phyloP scores from a whole-genome alignment of 73 alveolate genomes.

The Paramecium biaurelia region DNA sequence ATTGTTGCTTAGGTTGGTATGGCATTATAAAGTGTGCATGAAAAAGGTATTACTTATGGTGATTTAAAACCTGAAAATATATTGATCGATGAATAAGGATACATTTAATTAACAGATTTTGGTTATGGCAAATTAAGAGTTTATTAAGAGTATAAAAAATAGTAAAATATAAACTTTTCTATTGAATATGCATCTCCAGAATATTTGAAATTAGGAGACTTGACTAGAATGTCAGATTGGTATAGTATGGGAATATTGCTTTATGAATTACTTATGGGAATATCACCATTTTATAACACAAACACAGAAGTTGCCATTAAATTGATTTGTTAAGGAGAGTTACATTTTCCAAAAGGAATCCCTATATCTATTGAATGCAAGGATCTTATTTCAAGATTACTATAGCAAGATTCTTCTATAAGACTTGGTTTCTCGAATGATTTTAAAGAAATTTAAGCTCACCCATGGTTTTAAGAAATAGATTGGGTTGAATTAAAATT shows the following conservation, averaged over 20 bases:
- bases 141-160: background rate
- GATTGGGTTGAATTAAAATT: slow-evolving; percentile 13
- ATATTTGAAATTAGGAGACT: background rate
- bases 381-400: slow-evolving; percentile 3
- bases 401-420: background rate
- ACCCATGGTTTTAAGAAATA: slow-evolving; percentile 45
- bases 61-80: slow-evolving; percentile 51
- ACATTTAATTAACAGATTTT: background rate
- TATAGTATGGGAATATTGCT: slow-evolving; percentile 58
- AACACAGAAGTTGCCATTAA: background rate
- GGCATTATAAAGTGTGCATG: background rate
- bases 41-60: slow-evolving; percentile 14
- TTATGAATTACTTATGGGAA: slow-evolving; percentile 52
- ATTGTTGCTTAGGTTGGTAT: background rate
- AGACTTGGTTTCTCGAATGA: slow-evolving; percentile 45
- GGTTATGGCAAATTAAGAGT: slow-evolving; percentile 25
- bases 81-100: background rate
- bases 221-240: slow-evolving; percentile 62
- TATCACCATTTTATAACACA: slow-evolving; percentile 51
- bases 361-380: background rate
- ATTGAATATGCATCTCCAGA: slow-evolving; percentile 41
- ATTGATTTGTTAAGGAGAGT: background rate
- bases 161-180: background rate
- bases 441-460: slow-evolving; percentile 43
- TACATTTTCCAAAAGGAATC: slow-evolving; percentile 40